Percentiles rank a stretch among this genome's conserved stretches.
Evolutionary conservation across 1,284 basidiomycete species (phyloP).

Genomic region (Melampsora americana): DNA sequence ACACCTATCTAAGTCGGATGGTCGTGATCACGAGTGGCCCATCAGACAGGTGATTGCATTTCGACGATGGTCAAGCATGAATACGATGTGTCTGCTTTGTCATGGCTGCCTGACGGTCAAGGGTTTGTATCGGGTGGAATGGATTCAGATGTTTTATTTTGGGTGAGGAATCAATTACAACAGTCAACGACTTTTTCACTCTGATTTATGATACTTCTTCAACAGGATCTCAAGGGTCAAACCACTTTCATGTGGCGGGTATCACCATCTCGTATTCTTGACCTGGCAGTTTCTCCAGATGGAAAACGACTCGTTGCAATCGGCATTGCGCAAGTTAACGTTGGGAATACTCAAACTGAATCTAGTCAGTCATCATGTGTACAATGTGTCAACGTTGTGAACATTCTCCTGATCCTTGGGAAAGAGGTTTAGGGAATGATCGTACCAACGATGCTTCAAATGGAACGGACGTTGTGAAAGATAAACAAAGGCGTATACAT

Average conservation of each 20-base stretch:
- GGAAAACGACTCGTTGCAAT: constrained; percentile 75
- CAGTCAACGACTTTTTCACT: neutral
- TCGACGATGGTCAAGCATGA: constrained; percentile 68
- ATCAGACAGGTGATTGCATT: constrained; percentile 67
- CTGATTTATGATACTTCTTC: neutral
- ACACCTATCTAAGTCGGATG: constrained; percentile 47
- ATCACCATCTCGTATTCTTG: constrained; percentile 78
- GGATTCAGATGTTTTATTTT: constrained; percentile 81
- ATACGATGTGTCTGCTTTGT: constrained; percentile 79
- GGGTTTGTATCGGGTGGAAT: constrained; percentile 87
- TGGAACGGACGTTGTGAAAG: neutral
- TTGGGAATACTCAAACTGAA: constrained; percentile 7
- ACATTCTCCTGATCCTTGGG: neutral
- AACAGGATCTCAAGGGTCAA: constrained; percentile 70
- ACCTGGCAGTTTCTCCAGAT: constrained; percentile 82
- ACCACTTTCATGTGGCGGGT: constrained; percentile 67
- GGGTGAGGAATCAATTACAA: constrained; percentile 62
- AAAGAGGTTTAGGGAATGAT: constrained; percentile 47
- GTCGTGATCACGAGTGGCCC: constrained; percentile 41
- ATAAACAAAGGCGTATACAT: constrained; percentile 40
- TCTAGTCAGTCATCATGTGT: neutral
- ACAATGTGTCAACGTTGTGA: constrained; percentile 39
- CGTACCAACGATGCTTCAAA: constrained; percentile 46
- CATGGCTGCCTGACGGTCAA: constrained; percentile 81
- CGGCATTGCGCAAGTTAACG: constrained; percentile 58